A percentile compares a stretch with the other conserved stretches of the same genome.
phyloP scores from a whole-genome alignment of 2,329 filamentous ascomycete species.

The Fusarium floridanum region DNA sequence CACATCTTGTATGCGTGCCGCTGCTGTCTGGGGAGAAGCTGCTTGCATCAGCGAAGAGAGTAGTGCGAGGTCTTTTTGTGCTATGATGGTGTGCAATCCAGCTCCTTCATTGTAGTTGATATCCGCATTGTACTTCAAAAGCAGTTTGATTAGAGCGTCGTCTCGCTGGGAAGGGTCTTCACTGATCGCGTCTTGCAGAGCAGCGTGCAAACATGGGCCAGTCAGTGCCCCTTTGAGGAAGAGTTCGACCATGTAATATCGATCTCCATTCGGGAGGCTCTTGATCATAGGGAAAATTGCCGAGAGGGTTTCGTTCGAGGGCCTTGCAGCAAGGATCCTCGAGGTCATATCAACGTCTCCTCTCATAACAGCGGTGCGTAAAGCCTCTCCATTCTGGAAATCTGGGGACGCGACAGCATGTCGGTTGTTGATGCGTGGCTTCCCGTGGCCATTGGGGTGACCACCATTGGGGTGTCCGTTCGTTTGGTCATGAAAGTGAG shows the following conservation, averaged over 20 bases:
- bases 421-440: constrained; percentile 52
- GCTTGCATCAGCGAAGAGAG: constrained; percentile 61
- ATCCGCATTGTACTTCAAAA: constrained; percentile 66
- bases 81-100: constrained; percentile 62
- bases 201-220: constrained; percentile 60
- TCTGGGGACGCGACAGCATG: constrained; percentile 67
- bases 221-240: constrained; percentile 65
- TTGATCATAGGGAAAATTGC: constrained; percentile 63
- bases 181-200: constrained; percentile 66
- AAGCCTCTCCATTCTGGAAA: constrained; percentile 63
- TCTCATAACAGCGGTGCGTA: constrained; percentile 62
- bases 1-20: constrained; percentile 61
- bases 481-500: constrained; percentile 57
- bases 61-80: constrained; percentile 61
- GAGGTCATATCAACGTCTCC: constrained; percentile 60
- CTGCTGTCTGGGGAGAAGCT: constrained; percentile 61
- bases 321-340: constrained; percentile 61
- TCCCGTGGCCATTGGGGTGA: constrained; percentile 36
- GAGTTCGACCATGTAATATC: constrained; percentile 62
- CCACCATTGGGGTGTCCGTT: not conserved
- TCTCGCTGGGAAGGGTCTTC: constrained; percentile 63
- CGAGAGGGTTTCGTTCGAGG: constrained; percentile 61
- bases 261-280: constrained; percentile 56
- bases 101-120: constrained; percentile 66
- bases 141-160: constrained; percentile 63